Evolutionary conservation across 2,329 filamentous ascomycete species (phyloP).

Genomic region (Fusarium begoniae): DNA sequence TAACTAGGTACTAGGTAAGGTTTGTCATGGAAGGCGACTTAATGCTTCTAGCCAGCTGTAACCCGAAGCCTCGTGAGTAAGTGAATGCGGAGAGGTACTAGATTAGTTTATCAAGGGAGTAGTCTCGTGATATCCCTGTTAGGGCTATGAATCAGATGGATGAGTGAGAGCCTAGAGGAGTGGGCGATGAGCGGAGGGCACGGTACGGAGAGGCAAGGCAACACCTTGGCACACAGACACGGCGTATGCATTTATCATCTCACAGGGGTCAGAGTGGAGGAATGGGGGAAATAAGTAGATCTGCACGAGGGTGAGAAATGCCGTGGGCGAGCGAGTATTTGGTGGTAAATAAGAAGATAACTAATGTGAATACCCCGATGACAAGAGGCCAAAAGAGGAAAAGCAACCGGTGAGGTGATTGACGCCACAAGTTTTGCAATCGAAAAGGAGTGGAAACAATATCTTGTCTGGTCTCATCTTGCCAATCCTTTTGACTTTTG

Average conservation of each 20-base stretch:
- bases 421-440: conserved; percentile 43
- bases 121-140: conserved; percentile 23
- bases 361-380: conserved; percentile 27
- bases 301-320: conserved; percentile 17
- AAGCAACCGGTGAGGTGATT: conserved; percentile 40
- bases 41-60: conserved; percentile 18
- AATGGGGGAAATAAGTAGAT: conserved; percentile 23
- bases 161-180: not conserved
- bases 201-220: conserved; percentile 8
- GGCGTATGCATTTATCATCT: not conserved
- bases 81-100: conserved; percentile 26
- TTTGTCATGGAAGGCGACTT: not conserved
- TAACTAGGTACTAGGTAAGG: not conserved
- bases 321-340: conserved; percentile 3
- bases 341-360: conserved; percentile 22
- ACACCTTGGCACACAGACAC: conserved; percentile 4
- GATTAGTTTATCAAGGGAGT: not conserved
- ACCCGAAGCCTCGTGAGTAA: conserved; percentile 20
- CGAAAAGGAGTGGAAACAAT: conserved; percentile 25
- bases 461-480: not conserved
- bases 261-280: conserved; percentile 16
- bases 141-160: conserved; percentile 21
- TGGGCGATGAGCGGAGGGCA: not conserved
- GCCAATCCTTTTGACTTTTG: conserved; percentile 20
- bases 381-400: conserved; percentile 17